Evolutionary conservation across 2,329 filamentous ascomycete genomes (phyloP), one percentile per base, ranked within the genome.

Genomic region (Monosporascus sp.): DNA sequence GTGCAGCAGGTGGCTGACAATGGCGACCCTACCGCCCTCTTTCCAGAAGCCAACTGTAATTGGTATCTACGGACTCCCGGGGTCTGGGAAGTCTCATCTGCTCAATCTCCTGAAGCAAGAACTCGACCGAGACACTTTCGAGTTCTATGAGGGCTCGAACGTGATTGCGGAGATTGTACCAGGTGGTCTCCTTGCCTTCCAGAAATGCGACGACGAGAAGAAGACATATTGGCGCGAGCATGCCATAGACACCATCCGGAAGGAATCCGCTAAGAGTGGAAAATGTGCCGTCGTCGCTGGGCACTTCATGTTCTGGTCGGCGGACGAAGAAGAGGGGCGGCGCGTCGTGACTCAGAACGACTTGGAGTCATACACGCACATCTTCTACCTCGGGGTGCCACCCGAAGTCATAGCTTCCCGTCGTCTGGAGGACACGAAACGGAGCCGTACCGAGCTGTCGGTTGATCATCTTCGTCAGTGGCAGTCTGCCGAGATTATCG

Each of bases 271-370:
- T 2, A 14, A 58, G 0, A 70, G 47, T 9, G 61, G 67, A 1
- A 68, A 65, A 53, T 55, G 65, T 5, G 81, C 65, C 1, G 59
- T 86, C 3, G 76, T 86, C 3, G 66, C 77, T 5, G 81, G 80
- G 0, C 80, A 86, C 60, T 77, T 71, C 60, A 78, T 77, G 68
- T 78, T 85, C 57, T 83, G 79, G 78, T 4, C 54, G 0, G 70
- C 77, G 25, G 62, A 62, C 1, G 59, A 71, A 0, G 53, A 62
- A 8, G 38, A 25, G n/a, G 65, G 62, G 34, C 18, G 62, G 1
- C 17, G 55, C 6, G 72, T 80, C 0, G 72, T 65, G 49, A 84
- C 78, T 0, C 11, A 64, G 2, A 66, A 59, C 7, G 82, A 86
- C 52, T 48, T 75, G 4, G 44, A 68, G 0, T 71, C 64, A 0